phyloP scores from a whole-genome alignment of 495 filamentous ascomycete genomes.

The Hyphodiscus hymeniophilus region DNA sequence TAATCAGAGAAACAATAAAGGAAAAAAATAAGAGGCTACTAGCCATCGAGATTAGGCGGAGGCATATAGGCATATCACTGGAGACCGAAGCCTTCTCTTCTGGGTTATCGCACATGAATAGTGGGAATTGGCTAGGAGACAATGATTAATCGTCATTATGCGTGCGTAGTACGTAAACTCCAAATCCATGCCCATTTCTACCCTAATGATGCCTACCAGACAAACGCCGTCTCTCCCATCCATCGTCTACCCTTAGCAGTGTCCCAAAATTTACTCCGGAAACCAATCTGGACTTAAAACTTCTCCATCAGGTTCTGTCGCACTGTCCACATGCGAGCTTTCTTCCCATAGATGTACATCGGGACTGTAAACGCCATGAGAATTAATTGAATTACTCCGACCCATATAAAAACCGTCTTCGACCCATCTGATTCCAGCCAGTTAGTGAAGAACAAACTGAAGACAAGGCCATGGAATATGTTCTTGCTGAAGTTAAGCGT shows the following conservation, averaged over 20 bases:
- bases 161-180: too few relatives aligned
- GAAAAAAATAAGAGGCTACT: too few relatives aligned
- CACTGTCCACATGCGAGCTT: constrained; percentile 94
- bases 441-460: constrained; percentile 82
- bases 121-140: too few relatives aligned
- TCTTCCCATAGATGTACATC: constrained; percentile 94
- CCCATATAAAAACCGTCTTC: constrained; percentile 68
- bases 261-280: not conserved
- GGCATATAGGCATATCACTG: too few relatives aligned
- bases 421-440: constrained; percentile 74
- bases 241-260: too few relatives aligned
- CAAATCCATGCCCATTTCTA: too few relatives aligned
- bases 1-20: too few relatives aligned
- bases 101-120: too few relatives aligned
- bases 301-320: constrained; percentile 83
- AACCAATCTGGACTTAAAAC: constrained; percentile 39
- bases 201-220: too few relatives aligned
- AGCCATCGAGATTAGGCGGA: too few relatives aligned
- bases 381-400: constrained; percentile 82
- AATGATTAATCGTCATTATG: too few relatives aligned
- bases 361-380: constrained; percentile 71
- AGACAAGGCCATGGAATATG: constrained; percentile 80
- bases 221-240: not conserved
- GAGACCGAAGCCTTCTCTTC: too few relatives aligned
- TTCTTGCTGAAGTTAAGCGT: constrained; percentile 95